Conservation (phyloP, 2,329 filamentous ascomycete genomes). For the Parastagonospora nodorum region DNA sequence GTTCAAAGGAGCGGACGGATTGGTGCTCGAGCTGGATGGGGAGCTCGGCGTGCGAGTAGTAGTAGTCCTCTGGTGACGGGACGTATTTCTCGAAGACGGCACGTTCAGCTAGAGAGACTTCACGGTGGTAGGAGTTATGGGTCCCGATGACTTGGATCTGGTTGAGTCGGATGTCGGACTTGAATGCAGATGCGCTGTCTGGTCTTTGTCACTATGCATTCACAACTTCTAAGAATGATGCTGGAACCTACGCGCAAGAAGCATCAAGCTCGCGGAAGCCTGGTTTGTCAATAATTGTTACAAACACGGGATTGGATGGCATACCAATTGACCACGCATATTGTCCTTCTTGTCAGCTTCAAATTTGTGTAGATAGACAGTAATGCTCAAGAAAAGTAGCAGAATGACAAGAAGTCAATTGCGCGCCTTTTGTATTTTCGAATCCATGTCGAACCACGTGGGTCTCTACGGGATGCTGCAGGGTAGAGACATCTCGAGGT, state of each 20-base stretch:
- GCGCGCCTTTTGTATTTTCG: no score
- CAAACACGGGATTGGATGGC: not conserved
- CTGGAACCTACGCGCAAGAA: not conserved
- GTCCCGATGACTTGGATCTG: constrained; percentile 59
- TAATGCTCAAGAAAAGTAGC: no score
- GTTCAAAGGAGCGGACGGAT: constrained; percentile 54
- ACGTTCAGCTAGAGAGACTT: constrained; percentile 51
- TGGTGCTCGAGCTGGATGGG: constrained; percentile 54
- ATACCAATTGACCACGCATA: constrained; percentile 1
- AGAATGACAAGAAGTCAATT: no score
- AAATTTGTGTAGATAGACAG: no score
- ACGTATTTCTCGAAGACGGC: constrained; percentile 48
- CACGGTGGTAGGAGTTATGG: constrained; percentile 59
- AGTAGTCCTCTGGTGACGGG: constrained; percentile 49
- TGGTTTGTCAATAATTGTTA: not conserved
- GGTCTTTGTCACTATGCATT: not conserved
- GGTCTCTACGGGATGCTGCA: no score
- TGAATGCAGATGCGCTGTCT: constrained; percentile 1
- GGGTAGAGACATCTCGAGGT: no score
- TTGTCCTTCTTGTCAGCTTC: not conserved
- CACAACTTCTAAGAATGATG: not conserved
- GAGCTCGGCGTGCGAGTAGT: constrained; percentile 55
- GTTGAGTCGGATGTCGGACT: constrained; percentile 52
- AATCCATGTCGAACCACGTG: no score
- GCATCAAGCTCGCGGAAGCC: not conserved